These are phyloP conservation scores for Penicillium pancosmium DNA, from an alignment of 495 filamentous ascomycete genomes.

Conservation along the genomic window DNA sequence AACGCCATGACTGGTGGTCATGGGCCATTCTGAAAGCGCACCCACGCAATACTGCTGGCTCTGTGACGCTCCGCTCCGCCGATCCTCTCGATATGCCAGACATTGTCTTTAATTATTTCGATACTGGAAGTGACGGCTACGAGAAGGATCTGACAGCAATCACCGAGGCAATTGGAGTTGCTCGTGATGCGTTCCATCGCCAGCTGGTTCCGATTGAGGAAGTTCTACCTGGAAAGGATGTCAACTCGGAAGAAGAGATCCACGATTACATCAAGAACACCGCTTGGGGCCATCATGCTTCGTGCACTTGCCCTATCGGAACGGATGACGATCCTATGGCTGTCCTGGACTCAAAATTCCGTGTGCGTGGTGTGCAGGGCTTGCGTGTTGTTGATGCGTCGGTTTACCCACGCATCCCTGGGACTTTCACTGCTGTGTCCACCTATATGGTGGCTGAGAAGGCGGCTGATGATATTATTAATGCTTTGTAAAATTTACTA, in stretches of 20 bases:
- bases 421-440: conserved; percentile 58
- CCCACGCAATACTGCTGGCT: conserved; percentile 54
- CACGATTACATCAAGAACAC: conserved; percentile 53
- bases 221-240: conserved; percentile 47
- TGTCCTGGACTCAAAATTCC: conserved; percentile 59
- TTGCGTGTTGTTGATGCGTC: conserved; percentile 65
- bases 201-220: conserved; percentile 38
- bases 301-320: conserved; percentile 62
- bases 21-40: conserved; percentile 59
- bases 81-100: conserved; percentile 57
- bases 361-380: conserved; percentile 54
- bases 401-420: conserved; percentile 61
- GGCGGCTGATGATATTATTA: conserved; percentile 49
- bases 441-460: conserved; percentile 67
- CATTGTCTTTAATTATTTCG: conserved; percentile 61
- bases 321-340: conserved; percentile 58
- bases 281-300: conserved; percentile 64
- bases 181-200: conserved; percentile 41
- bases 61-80: conserved; percentile 49
- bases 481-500: not conserved
- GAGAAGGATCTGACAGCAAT: conserved; percentile 50
- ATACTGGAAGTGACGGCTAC: conserved; percentile 39
- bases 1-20: conserved; percentile 39
- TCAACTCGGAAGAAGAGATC: conserved; percentile 43
- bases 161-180: conserved; percentile 48